Evolutionary conservation across 345 rosid species (phyloP), one percentile per base, ranked within the genome.

Genomic region (Gossypium herbaceum): DNA sequence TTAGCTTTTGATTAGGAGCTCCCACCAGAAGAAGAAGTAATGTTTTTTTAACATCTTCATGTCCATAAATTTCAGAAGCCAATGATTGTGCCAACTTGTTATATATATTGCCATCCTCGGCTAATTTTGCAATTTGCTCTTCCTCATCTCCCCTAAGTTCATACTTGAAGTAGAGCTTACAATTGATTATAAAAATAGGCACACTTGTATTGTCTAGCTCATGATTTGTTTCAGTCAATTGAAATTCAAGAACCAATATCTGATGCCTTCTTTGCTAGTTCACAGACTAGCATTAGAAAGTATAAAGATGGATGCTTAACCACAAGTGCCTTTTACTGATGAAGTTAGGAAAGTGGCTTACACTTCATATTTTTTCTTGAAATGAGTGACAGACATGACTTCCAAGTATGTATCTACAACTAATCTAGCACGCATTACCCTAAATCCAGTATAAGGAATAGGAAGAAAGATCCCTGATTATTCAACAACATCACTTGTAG

Each of bases 41-140:
- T 57, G 98, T 97, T 75, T 91, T 95, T 73, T 95, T 95, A 17
- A 93, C 89, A 84, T 95, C 98, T 81, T 95, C 97, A 79, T 95
- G 99, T 75, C 99, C 99, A 85, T 91, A 93, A 77, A 95, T 95
- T 88, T 93, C 97, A 78, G 99, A 94, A 62, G 99, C 99, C 64
- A 95, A 79, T 44, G 98, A 91, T 71, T 85, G 80, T 47, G 99
- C 87, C 83, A 95, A 84, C 88, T 91, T 95, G 82, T 87, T 93
- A 79, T 93, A 95, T 67, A 95, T 90, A 85, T 93, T 97, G 76
- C 98, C 98, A 85, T 91, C 98, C 85, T 89, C 99, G 60, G 98
- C 97, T 75, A 95, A 83, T 66, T 85, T 85, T 55, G 92, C 79
- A 84, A 95, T 93, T 78, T 89, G 91, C 69, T 88, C 93, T 84